Evolutionary conservation across 768 basidiomycete species (phyloP).

Genomic region (Rhizopogon vesiculosus): DNA sequence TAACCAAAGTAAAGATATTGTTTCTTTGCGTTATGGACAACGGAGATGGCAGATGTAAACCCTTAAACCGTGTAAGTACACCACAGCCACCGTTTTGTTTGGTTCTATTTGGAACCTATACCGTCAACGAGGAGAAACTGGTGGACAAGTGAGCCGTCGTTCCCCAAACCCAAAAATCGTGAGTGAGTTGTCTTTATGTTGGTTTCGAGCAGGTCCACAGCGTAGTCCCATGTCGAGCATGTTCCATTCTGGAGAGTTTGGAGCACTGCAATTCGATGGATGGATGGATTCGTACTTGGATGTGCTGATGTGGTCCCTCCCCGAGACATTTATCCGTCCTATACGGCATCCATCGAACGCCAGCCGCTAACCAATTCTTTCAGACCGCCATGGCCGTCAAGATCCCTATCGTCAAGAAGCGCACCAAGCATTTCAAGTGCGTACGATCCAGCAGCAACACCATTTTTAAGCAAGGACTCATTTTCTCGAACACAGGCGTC

Average conservation of each 20-base stretch:
- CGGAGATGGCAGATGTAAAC: no score
- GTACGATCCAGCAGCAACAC: slow-evolving; percentile 24
- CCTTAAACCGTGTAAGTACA: no score
- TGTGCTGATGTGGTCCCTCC: slow-evolving; percentile 7
- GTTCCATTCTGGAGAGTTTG: not conserved
- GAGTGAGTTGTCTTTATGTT: slow-evolving; percentile 33
- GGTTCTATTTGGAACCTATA: not conserved
- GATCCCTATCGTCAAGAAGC: slow-evolving; percentile 89
- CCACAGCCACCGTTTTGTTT: not conserved
- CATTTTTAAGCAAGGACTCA: slow-evolving; percentile 7
- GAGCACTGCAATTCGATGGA: slow-evolving; percentile 12
- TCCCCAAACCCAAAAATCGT: slow-evolving; percentile 52
- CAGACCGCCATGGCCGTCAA: slow-evolving; percentile 43
- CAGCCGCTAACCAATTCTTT: slow-evolving; percentile 10
- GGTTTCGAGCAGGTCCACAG: slow-evolving; percentile 8
- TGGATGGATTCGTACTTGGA: slow-evolving; percentile 16
- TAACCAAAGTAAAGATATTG: not conserved
- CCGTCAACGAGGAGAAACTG: not conserved
- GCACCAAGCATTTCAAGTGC: slow-evolving; percentile 95
- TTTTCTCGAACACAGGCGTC: slow-evolving; percentile 56
- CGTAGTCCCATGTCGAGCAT: not conserved
- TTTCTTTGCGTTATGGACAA: no score
- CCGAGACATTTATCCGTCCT: not conserved
- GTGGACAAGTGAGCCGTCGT: slow-evolving; percentile 28
- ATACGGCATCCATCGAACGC: not conserved